Evolutionary conservation across 2,329 filamentous ascomycete species (phyloP), one percentile per base, ranked within the genome.

Genomic region (Zalaria sp.): DNA sequence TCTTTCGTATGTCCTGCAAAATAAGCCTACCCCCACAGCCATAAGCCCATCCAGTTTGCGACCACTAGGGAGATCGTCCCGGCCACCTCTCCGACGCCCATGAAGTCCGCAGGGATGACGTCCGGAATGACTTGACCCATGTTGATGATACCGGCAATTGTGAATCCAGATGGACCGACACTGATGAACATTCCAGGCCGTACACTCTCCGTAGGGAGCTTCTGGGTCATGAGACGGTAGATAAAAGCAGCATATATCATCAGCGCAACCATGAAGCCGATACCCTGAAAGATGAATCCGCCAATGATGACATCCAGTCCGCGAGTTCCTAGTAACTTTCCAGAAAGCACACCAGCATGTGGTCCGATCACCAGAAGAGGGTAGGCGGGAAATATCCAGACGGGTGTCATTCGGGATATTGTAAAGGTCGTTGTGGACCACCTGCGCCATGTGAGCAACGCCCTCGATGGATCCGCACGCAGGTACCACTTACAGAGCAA

Each of bases 311-410:
- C 69, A 3, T 62, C 58, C n/a, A 79, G 60, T 1, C 70, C 66
- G 5, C 55, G 57, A 1, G 51, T 48, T 0, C 58, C 60, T n/a
- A 60, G 51, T 3, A 74, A 52, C 38, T 71, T 67, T 2, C 59
- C 54, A 25, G 71, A 67, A 8, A 79, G 56, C 5, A 71, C 76
- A 11, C 73, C 72, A 4, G 81, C 84, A 50, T 87, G 77, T 0
- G 84, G 81, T 0, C 81, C 84, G 25, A 81, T 76, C 5, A 91
- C 74, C 3, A 93, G 71, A 25, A 91, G 68, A 0, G 85, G 83
- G 49, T 93, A 93, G 1, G 81, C 83, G 0, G 84, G 85, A 49
- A 91, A 91, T 42, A 89, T 86, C 84, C 84, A 91, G 11, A 86
- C 77, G 0, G 84, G 84, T 0, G 84, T 91, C 85, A 93, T 91